phyloP scores from a whole-genome alignment of 2,329 filamentous ascomycete species.

The Clathrospora elynae region DNA sequence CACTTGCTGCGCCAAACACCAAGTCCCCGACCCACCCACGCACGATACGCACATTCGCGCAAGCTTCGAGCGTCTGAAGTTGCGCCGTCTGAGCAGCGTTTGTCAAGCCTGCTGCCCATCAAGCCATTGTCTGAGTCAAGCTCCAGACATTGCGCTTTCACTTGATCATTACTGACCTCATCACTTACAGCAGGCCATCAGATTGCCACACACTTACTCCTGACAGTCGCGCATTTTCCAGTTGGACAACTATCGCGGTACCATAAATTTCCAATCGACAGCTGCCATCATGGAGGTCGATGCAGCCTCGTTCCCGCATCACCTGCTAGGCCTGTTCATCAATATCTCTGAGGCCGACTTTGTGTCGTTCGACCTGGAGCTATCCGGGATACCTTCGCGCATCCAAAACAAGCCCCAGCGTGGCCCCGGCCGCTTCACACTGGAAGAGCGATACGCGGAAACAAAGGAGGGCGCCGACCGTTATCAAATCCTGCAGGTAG shows the following conservation, averaged over 20 bases:
- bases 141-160: conserved; percentile 11
- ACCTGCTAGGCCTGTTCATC: conserved; percentile 62
- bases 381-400: conserved; percentile 63
- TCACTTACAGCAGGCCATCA: conserved; percentile 11
- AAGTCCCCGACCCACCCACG: conserved; percentile 7
- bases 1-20: conserved; percentile 3
- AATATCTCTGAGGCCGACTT: conserved; percentile 65
- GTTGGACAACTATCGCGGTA: no score
- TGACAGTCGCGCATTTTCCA: background rate
- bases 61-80: conserved; percentile 2
- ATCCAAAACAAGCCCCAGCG: conserved; percentile 47
- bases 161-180: conserved; percentile 25
- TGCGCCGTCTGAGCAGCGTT: conserved; percentile 2
- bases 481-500: conserved; percentile 69
- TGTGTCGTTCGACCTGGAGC: conserved; percentile 68
- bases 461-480: conserved; percentile 64
- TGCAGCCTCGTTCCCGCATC: conserved; percentile 54
- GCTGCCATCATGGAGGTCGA: conserved; percentile 61
- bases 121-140: conserved; percentile 9
- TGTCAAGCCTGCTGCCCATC: conserved; percentile 13
- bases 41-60: background rate
- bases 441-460: conserved; percentile 67
- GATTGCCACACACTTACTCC: conserved; percentile 11
- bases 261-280: background rate
- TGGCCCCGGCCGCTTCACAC: conserved; percentile 51